Evolutionary conservation across 805 yeast genomes (phyloP).

Genomic region (Candida morakotiae): DNA sequence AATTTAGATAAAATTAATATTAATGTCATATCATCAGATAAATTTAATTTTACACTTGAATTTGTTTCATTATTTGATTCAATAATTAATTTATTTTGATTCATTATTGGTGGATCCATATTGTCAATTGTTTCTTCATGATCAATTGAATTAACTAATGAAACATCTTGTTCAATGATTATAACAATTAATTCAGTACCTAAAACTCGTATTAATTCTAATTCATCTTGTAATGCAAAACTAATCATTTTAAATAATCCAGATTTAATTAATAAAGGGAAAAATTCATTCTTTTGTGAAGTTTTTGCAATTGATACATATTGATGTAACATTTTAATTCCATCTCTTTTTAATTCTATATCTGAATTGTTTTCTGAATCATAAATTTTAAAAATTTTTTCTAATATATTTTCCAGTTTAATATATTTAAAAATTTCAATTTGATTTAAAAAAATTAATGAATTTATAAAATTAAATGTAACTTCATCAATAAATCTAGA

Average conservation of each 20-base stretch:
- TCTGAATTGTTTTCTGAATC: slow-evolving; percentile 3
- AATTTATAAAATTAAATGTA: slow-evolving; percentile 60
- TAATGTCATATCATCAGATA: slow-evolving; percentile 57
- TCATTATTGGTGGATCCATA: slow-evolving; percentile 19
- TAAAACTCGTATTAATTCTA: slow-evolving; percentile 49
- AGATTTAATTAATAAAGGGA: slow-evolving; percentile 53
- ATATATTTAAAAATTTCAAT: slow-evolving; percentile 60
- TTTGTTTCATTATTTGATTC: slow-evolving; percentile 8
- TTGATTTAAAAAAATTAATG: slow-evolving; percentile 66
- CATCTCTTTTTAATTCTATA: slow-evolving; percentile 52
- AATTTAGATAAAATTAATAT: slow-evolving; percentile 54
- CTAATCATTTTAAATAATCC: slow-evolving; percentile 70
- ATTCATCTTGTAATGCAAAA: slow-evolving; percentile 61
- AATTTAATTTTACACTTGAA: slow-evolving; percentile 20
- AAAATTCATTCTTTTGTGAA: slow-evolving; percentile 64
- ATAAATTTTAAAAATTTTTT: slow-evolving; percentile 57
- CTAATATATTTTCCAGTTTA: slow-evolving; percentile 48
- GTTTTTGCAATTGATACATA: slow-evolving; percentile 71
- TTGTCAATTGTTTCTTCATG: slow-evolving; percentile 27
- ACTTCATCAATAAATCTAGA: slow-evolving; percentile 82
- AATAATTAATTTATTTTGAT: slow-evolving; percentile 1
- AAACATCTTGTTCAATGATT: slow-evolving; percentile 79
- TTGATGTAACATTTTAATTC: slow-evolving; percentile 75
- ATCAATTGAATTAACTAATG: slow-evolving; percentile 45
- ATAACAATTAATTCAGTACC: slow-evolving; percentile 80